These are phyloP conservation scores for Thielaviopsis populi DNA, from an alignment of 2,329 filamentous ascomycete species.

Conservation along the genomic window DNA sequence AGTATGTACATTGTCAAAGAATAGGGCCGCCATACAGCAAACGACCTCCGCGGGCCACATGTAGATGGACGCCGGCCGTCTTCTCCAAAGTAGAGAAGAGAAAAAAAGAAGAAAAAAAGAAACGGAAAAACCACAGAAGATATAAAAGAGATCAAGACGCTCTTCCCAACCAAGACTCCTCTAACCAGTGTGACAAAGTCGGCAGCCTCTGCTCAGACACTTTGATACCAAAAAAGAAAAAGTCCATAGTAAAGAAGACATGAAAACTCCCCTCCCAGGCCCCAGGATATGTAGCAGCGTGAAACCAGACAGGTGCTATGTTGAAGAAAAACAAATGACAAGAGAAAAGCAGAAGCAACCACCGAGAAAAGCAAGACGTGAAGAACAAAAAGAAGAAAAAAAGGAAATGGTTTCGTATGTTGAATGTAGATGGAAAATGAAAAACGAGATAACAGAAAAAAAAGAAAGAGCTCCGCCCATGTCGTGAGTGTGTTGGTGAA, in stretches of 20 bases:
- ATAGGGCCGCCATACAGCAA: background rate
- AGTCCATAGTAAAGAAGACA: conserved; percentile 9
- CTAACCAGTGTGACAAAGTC: conserved; percentile 8
- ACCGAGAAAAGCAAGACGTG: background rate
- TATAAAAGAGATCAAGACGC: conserved; percentile 18
- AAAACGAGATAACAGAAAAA: background rate
- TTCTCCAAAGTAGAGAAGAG: background rate
- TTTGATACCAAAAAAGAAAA: conserved; percentile 11
- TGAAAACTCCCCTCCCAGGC: background rate
- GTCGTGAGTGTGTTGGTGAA: conserved; percentile 4
- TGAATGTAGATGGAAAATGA: background rate
- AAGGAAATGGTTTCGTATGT: too few relatives aligned
- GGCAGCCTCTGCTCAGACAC: conserved; percentile 17
- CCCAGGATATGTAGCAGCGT: background rate
- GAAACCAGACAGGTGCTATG: conserved; percentile 2
- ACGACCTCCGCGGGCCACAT: background rate
- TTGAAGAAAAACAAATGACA: background rate
- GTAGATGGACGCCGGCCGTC: background rate
- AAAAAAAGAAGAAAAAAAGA: background rate
- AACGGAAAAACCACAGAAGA: conserved; percentile 17
- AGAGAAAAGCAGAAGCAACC: background rate
- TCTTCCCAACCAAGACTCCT: conserved; percentile 3
- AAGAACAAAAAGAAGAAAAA: background rate
- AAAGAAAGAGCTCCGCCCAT: conserved; percentile 2
- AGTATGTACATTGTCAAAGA: conserved; percentile 1